phyloP scores from a whole-genome alignment of 2,329 filamentous ascomycete genomes.

The Herpotrichia juniperi region DNA sequence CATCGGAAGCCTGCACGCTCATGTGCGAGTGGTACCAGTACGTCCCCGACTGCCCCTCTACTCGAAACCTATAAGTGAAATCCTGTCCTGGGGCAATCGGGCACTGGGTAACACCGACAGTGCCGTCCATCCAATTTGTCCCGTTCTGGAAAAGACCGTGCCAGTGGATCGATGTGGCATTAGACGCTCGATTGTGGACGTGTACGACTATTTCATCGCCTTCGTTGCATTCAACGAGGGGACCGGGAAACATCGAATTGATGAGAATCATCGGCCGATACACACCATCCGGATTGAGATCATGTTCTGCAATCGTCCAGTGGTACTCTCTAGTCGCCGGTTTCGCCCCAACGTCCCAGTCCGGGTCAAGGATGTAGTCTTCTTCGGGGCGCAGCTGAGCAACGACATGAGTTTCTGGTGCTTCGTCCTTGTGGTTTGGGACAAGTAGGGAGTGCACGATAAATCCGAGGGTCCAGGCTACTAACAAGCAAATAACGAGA shows the following conservation, averaged over 20 bases:
- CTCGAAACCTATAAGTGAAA: constrained; percentile 38
- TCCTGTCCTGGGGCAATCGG: constrained; percentile 62
- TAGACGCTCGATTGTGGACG: constrained; percentile 59
- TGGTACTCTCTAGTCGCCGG: constrained; percentile 62
- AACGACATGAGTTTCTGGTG: background rate
- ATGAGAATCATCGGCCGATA: constrained; percentile 50
- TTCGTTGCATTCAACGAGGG: constrained; percentile 54
- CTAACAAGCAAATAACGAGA: constrained; percentile 14
- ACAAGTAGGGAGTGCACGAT: constrained; percentile 18
- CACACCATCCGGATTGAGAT: constrained; percentile 63
- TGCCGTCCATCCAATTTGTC: constrained; percentile 59
- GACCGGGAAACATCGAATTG: constrained; percentile 48
- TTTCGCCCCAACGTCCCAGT: constrained; percentile 61
- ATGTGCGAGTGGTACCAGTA: constrained; percentile 47
- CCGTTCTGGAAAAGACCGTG: constrained; percentile 63
- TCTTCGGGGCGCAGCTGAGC: constrained; percentile 28
- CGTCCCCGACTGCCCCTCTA: constrained; percentile 44
- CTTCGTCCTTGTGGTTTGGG: background rate
- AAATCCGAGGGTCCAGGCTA: constrained; percentile 19
- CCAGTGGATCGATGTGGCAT: constrained; percentile 68
- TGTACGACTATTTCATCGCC: constrained; percentile 72
- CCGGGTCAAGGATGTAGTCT: constrained; percentile 59
- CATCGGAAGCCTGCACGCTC: constrained; percentile 50
- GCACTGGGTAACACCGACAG: constrained; percentile 55
- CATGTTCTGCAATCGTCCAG: constrained; percentile 65